Evolutionary conservation across 768 basidiomycete genomes (phyloP), one percentile per base, ranked within the genome.

Genomic region (Rhodotorula taiwanensis): DNA sequence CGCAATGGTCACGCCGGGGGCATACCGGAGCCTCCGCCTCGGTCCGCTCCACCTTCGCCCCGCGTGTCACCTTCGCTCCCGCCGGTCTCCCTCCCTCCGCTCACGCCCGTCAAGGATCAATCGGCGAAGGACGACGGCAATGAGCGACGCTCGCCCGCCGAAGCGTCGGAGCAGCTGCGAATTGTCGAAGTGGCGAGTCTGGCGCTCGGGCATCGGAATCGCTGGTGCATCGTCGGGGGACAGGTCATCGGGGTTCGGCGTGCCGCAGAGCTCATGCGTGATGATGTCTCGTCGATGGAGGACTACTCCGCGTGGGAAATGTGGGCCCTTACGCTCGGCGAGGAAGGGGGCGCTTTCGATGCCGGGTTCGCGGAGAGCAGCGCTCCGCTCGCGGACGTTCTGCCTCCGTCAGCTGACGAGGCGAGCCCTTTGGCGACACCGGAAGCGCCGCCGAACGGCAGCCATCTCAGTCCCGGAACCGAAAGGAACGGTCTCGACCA

Each of bases 141-240:
- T 39, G 16, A 16, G n/a, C n/a, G 36, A 39, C 16, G 10, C 36
- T 39, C 16, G 36, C 36, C 36, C 36, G 36, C 9, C 36, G 36
- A 39, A 39, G 36, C 36, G 36, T 39, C 36, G 36, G 36, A 39
- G 0, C 64, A 72, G 39, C 44, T 74, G 7, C 66, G 78, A 30
- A 71, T 69, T 73, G 23, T 77, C 79, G 30, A 76, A 77, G 8
- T 79, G 72, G 47, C 67, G 73, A 49, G 75, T 77, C 39, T 80
- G 81, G 2, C 21, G 13, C 25, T 66, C 41, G 62, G 67, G 69
- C 87, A 91, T 62, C 81, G 88, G 54, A 88, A 89, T 18, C 81
- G 82, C 5, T 93, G 90, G 90, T 87, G 84, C 67, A 74, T 86
- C 27, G 74, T 79, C 44, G 79, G 10, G 16, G 11, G 20, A 76